Evolutionary conservation across 169 alveolate species (phyloP), one percentile per base, ranked within the genome.

Genomic region (Eimeria zaria): DNA sequence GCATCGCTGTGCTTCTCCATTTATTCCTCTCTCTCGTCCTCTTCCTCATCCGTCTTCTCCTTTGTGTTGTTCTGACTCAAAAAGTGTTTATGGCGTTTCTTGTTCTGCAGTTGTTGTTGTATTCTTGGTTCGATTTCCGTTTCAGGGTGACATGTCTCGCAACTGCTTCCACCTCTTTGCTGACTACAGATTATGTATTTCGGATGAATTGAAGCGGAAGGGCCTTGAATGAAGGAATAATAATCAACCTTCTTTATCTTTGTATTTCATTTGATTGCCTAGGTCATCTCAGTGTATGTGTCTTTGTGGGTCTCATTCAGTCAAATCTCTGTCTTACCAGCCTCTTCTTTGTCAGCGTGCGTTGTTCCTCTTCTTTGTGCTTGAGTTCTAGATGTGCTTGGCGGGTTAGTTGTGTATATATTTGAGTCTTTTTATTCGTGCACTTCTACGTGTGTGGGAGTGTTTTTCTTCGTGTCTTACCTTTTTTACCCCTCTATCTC

Each of bases 141-240:
- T 22, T 2, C 80, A 85, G 93, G 93, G 93, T 18, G 93, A 85
- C 18, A 85, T 85, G 80, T 85, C 93, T 2, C 93, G 80, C 53
- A 91, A 76, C 69, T 91, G 96, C 85, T 41, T 58, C 41, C 96
- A 91, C 41, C 84, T 91, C 84, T 91, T 91, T 44, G 96, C 71
- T n/a, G 96, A 91, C 39, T 91, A 91, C 58, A 64, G 96, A 11
- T 74, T 71, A 20, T 91, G 96, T 74, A 62, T 91, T n/a, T 44
- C 76, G 30, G 96, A 91, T 44, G 96, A 91, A 22, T 76, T 91
- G 53, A 48, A 62, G 2, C 76, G 58, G 30, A 91, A 91, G 91
- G 91, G 85, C 27, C 90, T 91, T 11, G 91, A 55, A 46, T 78
- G 85, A 74, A 27, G 22, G n/a, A 22, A 8, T 7, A 9, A 16